Conservation (phyloP, 129 eudicot species). For the Tagetes patula region DNA sequence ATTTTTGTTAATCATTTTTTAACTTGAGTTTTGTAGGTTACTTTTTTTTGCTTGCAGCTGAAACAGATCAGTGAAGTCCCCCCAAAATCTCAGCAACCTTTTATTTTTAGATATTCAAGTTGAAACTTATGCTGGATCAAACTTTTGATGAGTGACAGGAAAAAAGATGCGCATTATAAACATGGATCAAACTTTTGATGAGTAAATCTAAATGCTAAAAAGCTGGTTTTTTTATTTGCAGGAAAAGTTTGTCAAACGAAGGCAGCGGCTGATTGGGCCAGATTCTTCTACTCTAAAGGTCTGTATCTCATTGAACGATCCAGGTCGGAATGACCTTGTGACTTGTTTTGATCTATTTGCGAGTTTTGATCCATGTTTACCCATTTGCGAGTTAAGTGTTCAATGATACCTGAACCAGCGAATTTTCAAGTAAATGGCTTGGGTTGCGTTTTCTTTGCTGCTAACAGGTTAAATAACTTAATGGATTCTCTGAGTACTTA, state of each 20-base stretch:
- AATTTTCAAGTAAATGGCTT: too few relatives aligned
- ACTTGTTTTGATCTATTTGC: background rate
- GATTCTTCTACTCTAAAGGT: conserved; percentile 86
- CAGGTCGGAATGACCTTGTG: background rate
- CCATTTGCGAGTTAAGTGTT: background rate
- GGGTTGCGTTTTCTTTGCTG: background rate
- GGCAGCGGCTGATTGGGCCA: conserved; percentile 85
- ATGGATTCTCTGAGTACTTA: background rate
- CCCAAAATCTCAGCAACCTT: too few relatives aligned
- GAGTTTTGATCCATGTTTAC: background rate
- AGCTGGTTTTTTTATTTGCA: conserved; percentile 33
- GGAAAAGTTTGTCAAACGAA: conserved; percentile 92
- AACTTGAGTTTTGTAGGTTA: too few relatives aligned
- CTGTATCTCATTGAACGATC: conserved; percentile 16
- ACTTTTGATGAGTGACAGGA: background rate
- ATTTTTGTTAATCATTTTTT: too few relatives aligned
- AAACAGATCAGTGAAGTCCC: too few relatives aligned
- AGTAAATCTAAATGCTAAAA: background rate
- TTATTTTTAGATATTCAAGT: too few relatives aligned
- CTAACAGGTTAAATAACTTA: background rate
- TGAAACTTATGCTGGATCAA: background rate
- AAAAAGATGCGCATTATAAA: background rate
- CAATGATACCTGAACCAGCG: background rate
- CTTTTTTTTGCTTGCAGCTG: too few relatives aligned
- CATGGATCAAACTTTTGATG: background rate